phyloP scores from a whole-genome alignment of 2,329 filamentous ascomycete genomes.

The Calonectria pauciramosa region DNA sequence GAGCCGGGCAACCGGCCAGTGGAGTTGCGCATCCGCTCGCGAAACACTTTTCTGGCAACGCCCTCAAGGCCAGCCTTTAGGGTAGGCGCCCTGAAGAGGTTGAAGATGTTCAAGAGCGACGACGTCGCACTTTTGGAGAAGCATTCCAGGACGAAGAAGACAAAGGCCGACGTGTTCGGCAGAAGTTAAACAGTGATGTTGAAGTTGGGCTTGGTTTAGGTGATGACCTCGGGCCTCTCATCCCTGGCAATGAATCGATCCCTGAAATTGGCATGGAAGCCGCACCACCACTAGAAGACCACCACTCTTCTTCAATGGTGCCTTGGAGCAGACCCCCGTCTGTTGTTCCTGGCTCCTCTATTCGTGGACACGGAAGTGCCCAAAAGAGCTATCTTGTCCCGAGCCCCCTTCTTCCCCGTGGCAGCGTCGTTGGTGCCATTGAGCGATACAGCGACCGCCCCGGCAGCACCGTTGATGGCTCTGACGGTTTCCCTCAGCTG shows the following conservation, averaged over 20 bases:
- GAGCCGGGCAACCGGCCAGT: conserved; percentile 37
- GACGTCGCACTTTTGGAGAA: conserved; percentile 59
- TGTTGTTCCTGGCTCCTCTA: conserved; percentile 60
- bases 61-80: conserved; percentile 52
- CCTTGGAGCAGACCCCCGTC: conserved; percentile 67
- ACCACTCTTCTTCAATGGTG: conserved; percentile 66
- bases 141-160: conserved; percentile 57
- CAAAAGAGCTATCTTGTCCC: conserved; percentile 51
- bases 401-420: conserved; percentile 55
- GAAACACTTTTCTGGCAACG: conserved; percentile 58
- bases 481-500: conserved; percentile 48
- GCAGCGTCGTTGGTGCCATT: conserved; percentile 55
- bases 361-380: conserved; percentile 56
- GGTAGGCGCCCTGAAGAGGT: conserved; percentile 40
- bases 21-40: conserved; percentile 60
- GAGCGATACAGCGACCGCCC: conserved; percentile 62
- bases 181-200: conserved; percentile 48
- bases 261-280: conserved; percentile 81
- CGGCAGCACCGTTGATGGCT: conserved; percentile 48
- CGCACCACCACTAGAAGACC: conserved; percentile 75
- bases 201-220: conserved; percentile 46
- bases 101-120: conserved; percentile 44
- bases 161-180: conserved; percentile 54
- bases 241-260: conserved; percentile 56
- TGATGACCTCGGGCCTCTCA: conserved; percentile 45